Base-by-base conservation (phyloP, 2,329 filamentous ascomycete genomes). In the Stagonosporopsis vannaccii region DNA sequence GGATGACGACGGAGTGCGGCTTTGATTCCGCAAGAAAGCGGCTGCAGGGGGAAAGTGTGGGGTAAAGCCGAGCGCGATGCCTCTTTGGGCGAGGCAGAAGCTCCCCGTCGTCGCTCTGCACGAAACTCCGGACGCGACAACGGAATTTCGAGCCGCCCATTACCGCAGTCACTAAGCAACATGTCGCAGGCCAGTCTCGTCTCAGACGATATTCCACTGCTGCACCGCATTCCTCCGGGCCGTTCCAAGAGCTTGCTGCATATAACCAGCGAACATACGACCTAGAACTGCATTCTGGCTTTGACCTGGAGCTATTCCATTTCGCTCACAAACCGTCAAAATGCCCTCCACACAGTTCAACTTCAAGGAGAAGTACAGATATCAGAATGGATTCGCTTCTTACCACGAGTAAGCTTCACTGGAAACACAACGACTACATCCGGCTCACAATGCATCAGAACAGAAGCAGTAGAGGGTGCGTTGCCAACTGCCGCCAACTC, bases 401-500 rank as follows among this genome's bases (percentile, higher is more conserved):
- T 88, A 93, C 72, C 85, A 92, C 74, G 89, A 94, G 89, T 92
- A 78, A 66, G 85, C 76, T 28, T 23, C n/a, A 40, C 17, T 26
- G 19, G 40, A 9, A 19, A 25, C 5, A n/a, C 19, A 3, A 20
- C 32, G 15, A 37, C 32, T 17, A 6, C 23, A 6, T 19, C 19
- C 7, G 25, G 48, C 62, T 72, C 19, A 69, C 51, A 35, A 9
- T 4, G 25, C 8, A 15, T 6, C 67, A 93, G 90, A 72, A 86
- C 89, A 39, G 91, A 95, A 80, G 90, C 91, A 40, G 80, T 94
- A 52, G 81, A 87, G 15, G 89, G 87, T 17, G 88, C 91, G 5
- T 81, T 94, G 5, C 91, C 92, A 8, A 72, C 91, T 56, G 91
- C 84, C 45, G 84, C 88, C 37, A 96, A 96, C 80, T 91, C 90